These are phyloP conservation scores for Paecilomyces niveus DNA, from an alignment of 2,329 filamentous ascomycete genomes.

Conservation along the genomic window DNA sequence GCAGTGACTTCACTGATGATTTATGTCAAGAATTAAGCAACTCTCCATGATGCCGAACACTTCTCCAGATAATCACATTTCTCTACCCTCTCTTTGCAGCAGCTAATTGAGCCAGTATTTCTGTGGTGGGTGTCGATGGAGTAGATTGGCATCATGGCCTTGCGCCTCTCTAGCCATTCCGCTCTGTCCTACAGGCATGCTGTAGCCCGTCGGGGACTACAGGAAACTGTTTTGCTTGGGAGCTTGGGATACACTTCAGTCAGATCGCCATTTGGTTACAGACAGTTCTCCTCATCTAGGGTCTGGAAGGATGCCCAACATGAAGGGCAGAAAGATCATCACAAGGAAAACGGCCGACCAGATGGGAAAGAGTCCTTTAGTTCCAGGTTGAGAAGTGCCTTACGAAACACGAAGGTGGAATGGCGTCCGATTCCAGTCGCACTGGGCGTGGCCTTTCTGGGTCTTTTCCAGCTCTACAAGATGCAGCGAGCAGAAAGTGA, in stretches of 20 bases:
- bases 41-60: background rate
- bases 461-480: conserved; percentile 76
- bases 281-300: conserved; percentile 33
- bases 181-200: conserved; percentile 15
- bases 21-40: background rate
- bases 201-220: conserved; percentile 11
- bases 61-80: background rate
- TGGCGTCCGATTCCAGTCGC: conserved; percentile 90
- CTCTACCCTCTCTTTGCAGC: background rate
- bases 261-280: conserved; percentile 2
- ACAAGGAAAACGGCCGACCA: conserved; percentile 29
- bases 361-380: conserved; percentile 48
- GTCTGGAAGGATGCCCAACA: conserved; percentile 18
- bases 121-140: conserved; percentile 18
- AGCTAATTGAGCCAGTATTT: conserved; percentile 2
- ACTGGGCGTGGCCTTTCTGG: conserved; percentile 77
- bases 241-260: conserved; percentile 25
- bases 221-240: conserved; percentile 22
- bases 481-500: conserved; percentile 48
- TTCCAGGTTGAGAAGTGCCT: conserved; percentile 50
- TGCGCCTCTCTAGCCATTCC: conserved; percentile 22
- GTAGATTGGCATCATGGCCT: conserved; percentile 25
- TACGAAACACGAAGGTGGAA: conserved; percentile 61
- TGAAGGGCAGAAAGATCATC: conserved; percentile 22
- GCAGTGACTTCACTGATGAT: background rate